Conservation (phyloP, 78 protist species). For the Diacronema lutheri region DNA sequence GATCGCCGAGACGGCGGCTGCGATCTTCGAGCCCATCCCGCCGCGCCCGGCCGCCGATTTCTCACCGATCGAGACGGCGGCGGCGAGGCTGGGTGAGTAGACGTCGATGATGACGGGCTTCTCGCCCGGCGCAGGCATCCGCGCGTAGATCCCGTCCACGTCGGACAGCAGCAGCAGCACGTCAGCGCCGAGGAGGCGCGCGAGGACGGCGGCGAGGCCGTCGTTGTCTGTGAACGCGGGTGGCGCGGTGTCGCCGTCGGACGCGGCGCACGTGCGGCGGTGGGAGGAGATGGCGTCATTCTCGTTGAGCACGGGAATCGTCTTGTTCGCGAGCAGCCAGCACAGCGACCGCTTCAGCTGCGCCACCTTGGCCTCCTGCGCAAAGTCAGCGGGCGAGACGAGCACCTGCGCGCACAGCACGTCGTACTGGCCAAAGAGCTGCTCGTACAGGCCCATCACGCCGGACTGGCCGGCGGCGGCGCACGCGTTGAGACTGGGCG, state of each 20-base stretch:
- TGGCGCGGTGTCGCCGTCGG: background rate
- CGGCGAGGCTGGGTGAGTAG: background rate
- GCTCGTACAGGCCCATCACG: conserved; percentile 43
- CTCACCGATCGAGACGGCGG: conserved; percentile 11
- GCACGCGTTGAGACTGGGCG: background rate
- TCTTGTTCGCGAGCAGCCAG: background rate
- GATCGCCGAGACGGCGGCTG: conserved; percentile 30
- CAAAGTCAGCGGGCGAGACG: conserved; percentile 44
- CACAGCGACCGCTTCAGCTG: conserved; percentile 7
- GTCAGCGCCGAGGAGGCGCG: conserved; percentile 31
- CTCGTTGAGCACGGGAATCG: conserved; percentile 65
- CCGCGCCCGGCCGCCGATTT: conserved; percentile 46
- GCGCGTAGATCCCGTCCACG: conserved; percentile 52
- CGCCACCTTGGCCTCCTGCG: background rate
- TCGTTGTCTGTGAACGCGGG: conserved; percentile 49
- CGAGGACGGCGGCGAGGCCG: conserved; percentile 47
- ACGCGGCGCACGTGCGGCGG: background rate
- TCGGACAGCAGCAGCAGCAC: conserved; percentile 56
- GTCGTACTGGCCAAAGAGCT: conserved; percentile 19
- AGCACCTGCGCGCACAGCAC: conserved; percentile 47
- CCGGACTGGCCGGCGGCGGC: conserved; percentile 52
- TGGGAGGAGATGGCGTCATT: conserved; percentile 47
- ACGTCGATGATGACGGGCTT: background rate
- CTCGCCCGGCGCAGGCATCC: conserved; percentile 24
- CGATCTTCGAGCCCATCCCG: conserved; percentile 59